These are phyloP conservation scores for Madurella mycetomatis DNA, from an alignment of 2,329 filamentous ascomycete species.

Conservation along the genomic window DNA sequence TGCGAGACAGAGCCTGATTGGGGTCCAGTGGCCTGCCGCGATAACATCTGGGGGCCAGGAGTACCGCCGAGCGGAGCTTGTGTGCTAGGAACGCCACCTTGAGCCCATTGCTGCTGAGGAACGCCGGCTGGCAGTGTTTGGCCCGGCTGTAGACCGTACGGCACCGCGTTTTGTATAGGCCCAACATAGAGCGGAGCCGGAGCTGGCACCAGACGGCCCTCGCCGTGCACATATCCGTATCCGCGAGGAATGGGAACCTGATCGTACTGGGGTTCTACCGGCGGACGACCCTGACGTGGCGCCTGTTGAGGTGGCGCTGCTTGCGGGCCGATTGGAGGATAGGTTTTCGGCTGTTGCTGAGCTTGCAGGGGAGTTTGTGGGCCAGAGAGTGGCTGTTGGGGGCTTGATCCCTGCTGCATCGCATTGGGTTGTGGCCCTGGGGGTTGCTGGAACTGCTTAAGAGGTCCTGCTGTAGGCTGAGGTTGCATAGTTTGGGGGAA, in stretches of 20 bases:
- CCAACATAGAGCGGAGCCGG: conserved; percentile 23
- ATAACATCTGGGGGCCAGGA: neutral
- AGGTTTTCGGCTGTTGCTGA: conserved; percentile 4
- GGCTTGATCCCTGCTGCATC: neutral
- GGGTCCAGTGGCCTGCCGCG: neutral
- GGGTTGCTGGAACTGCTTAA: too few species aligned
- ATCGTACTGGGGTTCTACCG: conserved; percentile 23
- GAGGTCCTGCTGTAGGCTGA: neutral
- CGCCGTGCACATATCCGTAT: conserved; percentile 24
- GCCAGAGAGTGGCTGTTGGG: neutral
- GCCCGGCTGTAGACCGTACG: conserved; percentile 7
- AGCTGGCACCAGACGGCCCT: conserved; percentile 22
- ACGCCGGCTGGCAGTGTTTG: conserved; percentile 11
- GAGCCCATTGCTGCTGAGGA: conserved; percentile 12
- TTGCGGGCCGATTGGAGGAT: conserved; percentile 8
- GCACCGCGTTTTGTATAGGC: conserved; percentile 4
- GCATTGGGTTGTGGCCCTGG: neutral
- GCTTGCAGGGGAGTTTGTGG: neutral
- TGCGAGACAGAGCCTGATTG: neutral
- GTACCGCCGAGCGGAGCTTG: neutral
- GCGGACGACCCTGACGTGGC: conserved; percentile 4
- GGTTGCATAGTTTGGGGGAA: neutral
- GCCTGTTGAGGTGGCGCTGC: conserved; percentile 14
- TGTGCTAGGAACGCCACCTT: neutral
- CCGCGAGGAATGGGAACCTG: conserved; percentile 27